phyloP scores from a whole-genome alignment of 371 early-diverging fungal genomes.

The Saksenaea oblongispora region DNA sequence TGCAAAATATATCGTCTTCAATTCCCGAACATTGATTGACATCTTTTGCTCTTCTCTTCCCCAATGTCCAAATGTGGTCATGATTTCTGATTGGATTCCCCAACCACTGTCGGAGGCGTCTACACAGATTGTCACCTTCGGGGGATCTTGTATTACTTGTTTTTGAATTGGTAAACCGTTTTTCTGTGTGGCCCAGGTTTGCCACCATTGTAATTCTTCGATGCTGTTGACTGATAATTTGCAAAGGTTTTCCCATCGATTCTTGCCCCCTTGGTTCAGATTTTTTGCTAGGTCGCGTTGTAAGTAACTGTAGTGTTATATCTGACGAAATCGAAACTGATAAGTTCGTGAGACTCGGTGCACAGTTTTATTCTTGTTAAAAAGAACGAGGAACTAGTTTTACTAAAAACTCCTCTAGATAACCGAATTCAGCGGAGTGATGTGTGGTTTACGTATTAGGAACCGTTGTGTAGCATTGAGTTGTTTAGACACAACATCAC shows the following conservation, averaged over 20 bases:
- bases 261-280: background rate
- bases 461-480: too few relatives aligned
- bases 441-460: too few relatives aligned
- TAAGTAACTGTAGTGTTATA: too few relatives aligned
- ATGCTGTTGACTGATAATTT: background rate
- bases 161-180: constrained; percentile 8
- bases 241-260: background rate
- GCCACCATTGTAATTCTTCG: constrained; percentile 7
- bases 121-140: constrained; percentile 5
- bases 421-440: too few relatives aligned
- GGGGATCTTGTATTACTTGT: background rate
- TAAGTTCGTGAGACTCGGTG: too few relatives aligned
- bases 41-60: too few relatives aligned
- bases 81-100: background rate
- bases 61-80: background rate
- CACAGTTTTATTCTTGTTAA: too few relatives aligned
- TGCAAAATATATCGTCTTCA: background rate
- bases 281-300: too few relatives aligned
- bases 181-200: background rate
- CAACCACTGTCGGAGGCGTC: constrained; percentile 16
- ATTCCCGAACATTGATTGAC: background rate
- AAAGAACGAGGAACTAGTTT: too few relatives aligned
- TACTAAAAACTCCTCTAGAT: too few relatives aligned
- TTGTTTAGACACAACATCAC: too few relatives aligned
- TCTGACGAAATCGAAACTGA: too few relatives aligned